A percentile compares a stretch with the other conserved stretches of the same genome.
phyloP scores from a whole-genome alignment of 1,139 yeast species.

The Meyerozyma sp. region DNA sequence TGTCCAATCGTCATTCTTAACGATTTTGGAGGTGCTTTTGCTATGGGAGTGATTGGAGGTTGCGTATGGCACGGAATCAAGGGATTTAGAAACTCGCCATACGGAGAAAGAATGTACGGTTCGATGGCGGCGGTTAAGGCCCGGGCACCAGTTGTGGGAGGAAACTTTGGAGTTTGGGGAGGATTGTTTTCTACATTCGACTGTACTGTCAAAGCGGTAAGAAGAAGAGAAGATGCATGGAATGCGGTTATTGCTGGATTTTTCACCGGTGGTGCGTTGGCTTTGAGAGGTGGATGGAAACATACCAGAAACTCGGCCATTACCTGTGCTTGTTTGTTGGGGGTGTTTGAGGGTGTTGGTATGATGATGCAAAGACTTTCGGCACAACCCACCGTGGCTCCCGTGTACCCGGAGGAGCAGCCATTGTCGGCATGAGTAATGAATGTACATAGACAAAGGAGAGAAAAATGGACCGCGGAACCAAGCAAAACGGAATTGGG shows the following conservation, averaged over 20 bases:
- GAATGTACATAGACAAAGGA: not conserved
- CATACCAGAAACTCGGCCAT: conserved; percentile 96
- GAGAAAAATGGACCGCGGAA: too few species aligned
- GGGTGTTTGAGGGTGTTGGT: conserved; percentile 97
- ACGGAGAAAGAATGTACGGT: conserved; percentile 91
- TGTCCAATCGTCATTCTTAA: conserved; percentile 94
- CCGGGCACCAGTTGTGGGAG: conserved; percentile 98
- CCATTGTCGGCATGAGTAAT: conserved; percentile 33
- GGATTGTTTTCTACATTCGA: conserved; percentile 94
- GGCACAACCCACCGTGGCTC: conserved; percentile 86
- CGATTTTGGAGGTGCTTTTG: conserved; percentile 98
- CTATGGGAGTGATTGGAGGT: conserved; percentile 99
- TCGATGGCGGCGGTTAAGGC: conserved; percentile 88
- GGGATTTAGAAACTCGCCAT: conserved; percentile 96
- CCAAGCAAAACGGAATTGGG: too few species aligned
- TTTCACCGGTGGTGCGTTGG: conserved; percentile 96
- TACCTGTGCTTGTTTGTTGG: conserved; percentile 94
- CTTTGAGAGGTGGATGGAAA: conserved; percentile 98
- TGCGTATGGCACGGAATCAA: conserved; percentile 98
- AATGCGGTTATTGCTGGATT: conserved; percentile 98
- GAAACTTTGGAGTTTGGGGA: conserved; percentile 99
- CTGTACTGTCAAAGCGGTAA: conserved; percentile 90
- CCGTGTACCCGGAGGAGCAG: conserved; percentile 61
- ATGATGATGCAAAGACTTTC: conserved; percentile 88
- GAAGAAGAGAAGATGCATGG: conserved; percentile 98